These are phyloP conservation scores for Aspergillus eucalypticola DNA, from an alignment of 2,329 filamentous ascomycete genomes.

Conservation along the genomic window DNA sequence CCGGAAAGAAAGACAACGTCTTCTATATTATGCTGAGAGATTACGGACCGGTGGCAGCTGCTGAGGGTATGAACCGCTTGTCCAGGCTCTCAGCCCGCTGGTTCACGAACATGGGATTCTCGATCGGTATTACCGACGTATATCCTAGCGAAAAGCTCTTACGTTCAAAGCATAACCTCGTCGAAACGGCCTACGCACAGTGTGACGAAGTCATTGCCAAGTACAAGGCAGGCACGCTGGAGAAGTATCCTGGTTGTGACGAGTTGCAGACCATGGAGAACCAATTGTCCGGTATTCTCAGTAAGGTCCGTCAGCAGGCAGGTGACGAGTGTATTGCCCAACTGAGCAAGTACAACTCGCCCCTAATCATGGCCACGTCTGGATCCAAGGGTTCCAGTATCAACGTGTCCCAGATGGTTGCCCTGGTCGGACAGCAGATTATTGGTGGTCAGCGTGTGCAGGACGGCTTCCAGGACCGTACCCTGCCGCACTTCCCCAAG, in stretches of 20 bases:
- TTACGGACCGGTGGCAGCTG: constrained; percentile 85
- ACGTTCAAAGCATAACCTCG: constrained; percentile 71
- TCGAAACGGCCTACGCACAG: constrained; percentile 74
- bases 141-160: constrained; percentile 75
- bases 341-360: constrained; percentile 86
- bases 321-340: constrained; percentile 89
- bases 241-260: constrained; percentile 85
- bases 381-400: constrained; percentile 96
- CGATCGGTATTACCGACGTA: constrained; percentile 93
- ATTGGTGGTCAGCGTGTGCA: constrained; percentile 90
- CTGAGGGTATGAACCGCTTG: constrained; percentile 88
- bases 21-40: constrained; percentile 97
- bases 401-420: constrained; percentile 99
- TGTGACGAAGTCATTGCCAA: constrained; percentile 81
- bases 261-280: constrained; percentile 92
- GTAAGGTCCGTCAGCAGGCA: constrained; percentile 85
- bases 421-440: constrained; percentile 95
- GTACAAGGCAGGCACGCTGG: constrained; percentile 76
- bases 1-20: constrained; percentile 95
- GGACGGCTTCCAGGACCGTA: constrained; percentile 95
- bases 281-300: constrained; percentile 84
- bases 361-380: constrained; percentile 94
- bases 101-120: constrained; percentile 89
- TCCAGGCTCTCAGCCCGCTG: constrained; percentile 87
- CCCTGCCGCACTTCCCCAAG: constrained; percentile 91